Conservation (phyloP, 176 grass and related monocot genomes). For the Poa annua region DNA sequence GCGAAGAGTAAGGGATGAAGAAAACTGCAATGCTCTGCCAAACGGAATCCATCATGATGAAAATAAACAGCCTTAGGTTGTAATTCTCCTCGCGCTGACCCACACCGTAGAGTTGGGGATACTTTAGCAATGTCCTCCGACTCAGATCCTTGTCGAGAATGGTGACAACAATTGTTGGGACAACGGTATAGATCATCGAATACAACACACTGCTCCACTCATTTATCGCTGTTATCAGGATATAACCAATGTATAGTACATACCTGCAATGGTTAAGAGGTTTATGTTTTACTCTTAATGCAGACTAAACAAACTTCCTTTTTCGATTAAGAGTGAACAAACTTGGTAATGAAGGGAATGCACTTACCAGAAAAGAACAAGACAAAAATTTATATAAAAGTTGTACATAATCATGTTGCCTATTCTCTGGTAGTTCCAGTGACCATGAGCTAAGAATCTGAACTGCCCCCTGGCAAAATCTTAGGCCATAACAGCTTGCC, state of each 20-base stretch:
- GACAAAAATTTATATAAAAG: conserved; percentile 96
- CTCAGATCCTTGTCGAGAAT: conserved; percentile 93
- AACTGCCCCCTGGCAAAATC: conserved; percentile 99
- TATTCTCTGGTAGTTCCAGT: conserved; percentile 99
- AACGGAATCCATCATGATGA: conserved; percentile 77
- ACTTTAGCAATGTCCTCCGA: conserved; percentile 78
- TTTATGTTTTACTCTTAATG: conserved; percentile 48
- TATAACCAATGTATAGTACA: conserved; percentile 92
- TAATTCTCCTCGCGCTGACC: conserved; percentile 92
- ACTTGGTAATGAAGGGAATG: conserved; percentile 13
- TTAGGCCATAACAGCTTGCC: conserved; percentile 98
- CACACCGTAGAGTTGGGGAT: conserved; percentile 79
- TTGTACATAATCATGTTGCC: conserved; percentile 98
- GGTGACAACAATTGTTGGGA: conserved; percentile 81
- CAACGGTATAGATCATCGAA: conserved; percentile 86
- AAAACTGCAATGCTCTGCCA: conserved; percentile 91
- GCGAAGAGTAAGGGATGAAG: conserved; percentile 89
- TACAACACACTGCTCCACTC: conserved; percentile 95
- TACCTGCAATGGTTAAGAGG: conserved; percentile 60
- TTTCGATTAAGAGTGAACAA: conserved; percentile 5
- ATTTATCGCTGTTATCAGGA: conserved; percentile 79
- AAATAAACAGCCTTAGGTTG: conserved; percentile 84
- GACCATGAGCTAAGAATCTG: conserved; percentile 95
- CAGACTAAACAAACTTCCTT: conserved; percentile 1
- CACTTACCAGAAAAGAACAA: conserved; percentile 96